Evolutionary conservation across 176 grass and related monocot genomes (phyloP).

Genomic region (Cenchrus americanus): DNA sequence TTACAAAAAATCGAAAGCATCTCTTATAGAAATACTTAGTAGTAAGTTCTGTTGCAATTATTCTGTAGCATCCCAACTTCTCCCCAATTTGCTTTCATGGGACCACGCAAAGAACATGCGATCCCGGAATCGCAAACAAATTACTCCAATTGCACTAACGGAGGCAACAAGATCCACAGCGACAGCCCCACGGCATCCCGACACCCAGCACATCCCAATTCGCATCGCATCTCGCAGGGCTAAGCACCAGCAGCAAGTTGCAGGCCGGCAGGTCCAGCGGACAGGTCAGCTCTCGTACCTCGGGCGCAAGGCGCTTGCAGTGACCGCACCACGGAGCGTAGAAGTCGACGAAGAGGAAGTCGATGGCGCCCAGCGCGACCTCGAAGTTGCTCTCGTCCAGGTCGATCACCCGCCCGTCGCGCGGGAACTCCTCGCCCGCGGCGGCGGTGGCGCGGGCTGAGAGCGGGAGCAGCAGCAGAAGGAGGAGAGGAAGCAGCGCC

Average conservation of each 20-base stretch:
- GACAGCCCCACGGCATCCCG: slow-evolving; percentile 10
- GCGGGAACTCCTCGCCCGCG: slow-evolving; percentile 56
- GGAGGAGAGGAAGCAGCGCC: slow-evolving; percentile 29
- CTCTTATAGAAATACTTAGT: too few species aligned
- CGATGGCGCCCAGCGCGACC: slow-evolving; percentile 68
- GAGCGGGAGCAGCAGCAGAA: slow-evolving; percentile 34
- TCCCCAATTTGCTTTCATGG: slow-evolving; percentile 28
- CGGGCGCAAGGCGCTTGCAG: slow-evolving; percentile 90
- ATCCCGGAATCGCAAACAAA: not conserved
- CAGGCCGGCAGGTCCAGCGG: not conserved
- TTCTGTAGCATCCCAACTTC: not conserved
- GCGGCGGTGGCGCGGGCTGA: slow-evolving; percentile 21
- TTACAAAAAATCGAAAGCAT: not conserved
- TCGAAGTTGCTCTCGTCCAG: slow-evolving; percentile 89
- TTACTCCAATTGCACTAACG: slow-evolving; percentile 6
- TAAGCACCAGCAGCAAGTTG: not conserved
- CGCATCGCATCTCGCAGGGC: slow-evolving; percentile 33
- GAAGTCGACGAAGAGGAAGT: slow-evolving; percentile 93
- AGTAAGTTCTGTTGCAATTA: too few species aligned
- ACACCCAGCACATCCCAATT: slow-evolving; percentile 28
- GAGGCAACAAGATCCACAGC: slow-evolving; percentile 35
- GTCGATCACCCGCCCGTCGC: slow-evolving; percentile 88
- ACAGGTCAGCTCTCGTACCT: slow-evolving; percentile 46
- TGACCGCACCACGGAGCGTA: slow-evolving; percentile 95
- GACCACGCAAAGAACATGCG: slow-evolving; percentile 18